phyloP scores from a whole-genome alignment of 2,329 filamentous ascomycete genomes.

The Pezicula carpinea region DNA sequence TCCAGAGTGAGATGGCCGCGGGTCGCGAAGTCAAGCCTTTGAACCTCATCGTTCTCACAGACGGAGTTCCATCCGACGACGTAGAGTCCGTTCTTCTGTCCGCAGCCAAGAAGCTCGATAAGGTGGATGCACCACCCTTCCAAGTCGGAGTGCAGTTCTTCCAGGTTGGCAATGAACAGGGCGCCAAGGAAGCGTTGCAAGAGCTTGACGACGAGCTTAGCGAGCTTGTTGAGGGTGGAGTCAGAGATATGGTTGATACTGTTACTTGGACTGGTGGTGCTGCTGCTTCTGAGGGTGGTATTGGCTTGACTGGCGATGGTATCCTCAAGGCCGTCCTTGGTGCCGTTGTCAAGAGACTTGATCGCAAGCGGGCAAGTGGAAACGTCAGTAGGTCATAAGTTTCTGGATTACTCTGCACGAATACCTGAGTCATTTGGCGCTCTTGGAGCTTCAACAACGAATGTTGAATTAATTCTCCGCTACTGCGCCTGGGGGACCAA shows the following conservation, averaged over 20 bases:
- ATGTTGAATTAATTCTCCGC: constrained; percentile 19
- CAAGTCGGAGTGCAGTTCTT: constrained; percentile 96
- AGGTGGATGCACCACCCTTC: constrained; percentile 64
- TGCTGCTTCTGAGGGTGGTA: constrained; percentile 30
- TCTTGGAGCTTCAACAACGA: constrained; percentile 12
- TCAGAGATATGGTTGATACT: constrained; percentile 91
- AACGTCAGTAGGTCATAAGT: constrained; percentile 13
- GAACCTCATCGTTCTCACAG: constrained; percentile 91
- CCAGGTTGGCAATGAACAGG: constrained; percentile 74
- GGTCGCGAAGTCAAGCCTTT: constrained; percentile 61
- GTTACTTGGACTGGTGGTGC: constrained; percentile 60
- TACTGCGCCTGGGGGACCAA: constrained; percentile 7
- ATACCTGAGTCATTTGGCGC: background rate
- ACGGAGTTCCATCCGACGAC: constrained; percentile 78
- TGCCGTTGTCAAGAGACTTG: constrained; percentile 63
- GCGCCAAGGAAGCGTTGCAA: constrained; percentile 60
- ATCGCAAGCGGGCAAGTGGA: constrained; percentile 38
- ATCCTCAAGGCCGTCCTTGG: constrained; percentile 83
- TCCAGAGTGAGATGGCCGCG: constrained; percentile 35
- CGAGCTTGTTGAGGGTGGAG: constrained; percentile 44
- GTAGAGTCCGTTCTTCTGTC: constrained; percentile 64
- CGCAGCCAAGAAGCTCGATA: constrained; percentile 66
- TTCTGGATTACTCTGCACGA: too few species aligned
- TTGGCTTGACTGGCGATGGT: constrained; percentile 57
- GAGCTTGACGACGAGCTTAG: constrained; percentile 71